Evolutionary conservation across 176 grass and related monocot species (phyloP), one percentile per base, ranked within the genome.

Genomic region (Pharus latifolius): DNA sequence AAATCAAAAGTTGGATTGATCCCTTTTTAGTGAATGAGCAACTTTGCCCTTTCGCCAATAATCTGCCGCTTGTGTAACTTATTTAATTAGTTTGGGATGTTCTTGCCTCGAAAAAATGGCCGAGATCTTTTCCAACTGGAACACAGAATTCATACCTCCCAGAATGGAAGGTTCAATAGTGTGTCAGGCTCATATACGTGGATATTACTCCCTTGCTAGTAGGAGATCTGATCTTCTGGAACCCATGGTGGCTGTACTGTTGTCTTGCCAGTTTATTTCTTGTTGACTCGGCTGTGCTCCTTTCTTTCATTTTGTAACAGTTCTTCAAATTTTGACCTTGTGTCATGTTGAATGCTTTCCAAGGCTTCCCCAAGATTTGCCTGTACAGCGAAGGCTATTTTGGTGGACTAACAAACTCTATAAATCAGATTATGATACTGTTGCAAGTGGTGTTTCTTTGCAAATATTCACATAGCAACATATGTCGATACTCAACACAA

Each of bases 61-160:
- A n/a, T n/a, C n/a, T n/a, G n/a, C n/a, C n/a, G n/a, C n/a, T n/a
- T n/a, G n/a, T n/a, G n/a, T n/a, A n/a, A n/a, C n/a, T n/a, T n/a
- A n/a, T n/a, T n/a, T n/a, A n/a, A n/a, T n/a, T n/a, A n/a, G n/a
- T n/a, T n/a, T n/a, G n/a, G n/a, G n/a, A n/a, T n/a, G n/a, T n/a
- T n/a, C n/a, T n/a, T n/a, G n/a, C n/a, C n/a, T n/a, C n/a, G n/a
- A n/a, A n/a, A n/a, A 42, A 61, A 6, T 28, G 63, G 76, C 10
- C 20, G 27, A 3, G 41, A 71, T 24, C 67, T 80, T 32, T 19
- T 63, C 65, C 16, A 72, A 63, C 33, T 80, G 66, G 77, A 80
- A 80, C 34, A 80, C 72, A 22, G 77, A 80, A 63, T 80, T 80
- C 59, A 52, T 80, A 28, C 67, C 76, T 69, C 32, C 63, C 24